Conservation (phyloP, 768 basidiomycete species). For the Antrodiella citrinella region DNA sequence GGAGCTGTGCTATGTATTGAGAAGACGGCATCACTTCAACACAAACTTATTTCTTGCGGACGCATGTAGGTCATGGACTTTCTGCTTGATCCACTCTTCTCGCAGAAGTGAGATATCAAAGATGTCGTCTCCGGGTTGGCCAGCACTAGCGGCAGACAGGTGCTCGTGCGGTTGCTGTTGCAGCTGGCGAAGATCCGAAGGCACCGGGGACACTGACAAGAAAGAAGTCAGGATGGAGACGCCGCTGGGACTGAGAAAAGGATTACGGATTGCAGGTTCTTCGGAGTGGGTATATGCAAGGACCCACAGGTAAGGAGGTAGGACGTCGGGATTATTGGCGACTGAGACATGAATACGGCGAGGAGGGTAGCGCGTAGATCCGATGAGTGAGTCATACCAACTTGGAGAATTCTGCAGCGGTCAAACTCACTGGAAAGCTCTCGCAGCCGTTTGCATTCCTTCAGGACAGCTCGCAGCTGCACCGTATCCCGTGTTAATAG, state of each 20-base stretch:
- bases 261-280: slow-evolving; percentile 7
- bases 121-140: slow-evolving; percentile 51
- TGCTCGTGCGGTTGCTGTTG: slow-evolving; percentile 40
- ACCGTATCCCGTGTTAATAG: slow-evolving; percentile 43
- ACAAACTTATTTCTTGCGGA: slow-evolving; percentile 3
- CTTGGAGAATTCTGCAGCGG: background rate
- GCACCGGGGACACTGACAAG: slow-evolving; percentile 31
- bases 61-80: slow-evolving; percentile 27
- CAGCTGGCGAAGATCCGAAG: slow-evolving; percentile 48
- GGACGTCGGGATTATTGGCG: slow-evolving; percentile 6
- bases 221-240: background rate
- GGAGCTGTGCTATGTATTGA: background rate
- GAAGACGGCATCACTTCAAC: slow-evolving; percentile 2
- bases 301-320: slow-evolving; percentile 12
- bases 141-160: slow-evolving; percentile 56
- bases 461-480: slow-evolving; percentile 36
- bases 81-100: slow-evolving; percentile 53
- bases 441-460: slow-evolving; percentile 51
- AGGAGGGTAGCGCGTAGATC: background rate
- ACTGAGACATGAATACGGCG: background rate
- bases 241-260: background rate
- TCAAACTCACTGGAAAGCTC: slow-evolving; percentile 34
- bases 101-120: slow-evolving; percentile 50
- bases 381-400: background rate
- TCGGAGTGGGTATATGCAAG: slow-evolving; percentile 5